Evolutionary conservation across 2,329 filamentous ascomycete genomes (phyloP), one percentile per base, ranked within the genome.

Genomic region (Penicillium sp.): DNA sequence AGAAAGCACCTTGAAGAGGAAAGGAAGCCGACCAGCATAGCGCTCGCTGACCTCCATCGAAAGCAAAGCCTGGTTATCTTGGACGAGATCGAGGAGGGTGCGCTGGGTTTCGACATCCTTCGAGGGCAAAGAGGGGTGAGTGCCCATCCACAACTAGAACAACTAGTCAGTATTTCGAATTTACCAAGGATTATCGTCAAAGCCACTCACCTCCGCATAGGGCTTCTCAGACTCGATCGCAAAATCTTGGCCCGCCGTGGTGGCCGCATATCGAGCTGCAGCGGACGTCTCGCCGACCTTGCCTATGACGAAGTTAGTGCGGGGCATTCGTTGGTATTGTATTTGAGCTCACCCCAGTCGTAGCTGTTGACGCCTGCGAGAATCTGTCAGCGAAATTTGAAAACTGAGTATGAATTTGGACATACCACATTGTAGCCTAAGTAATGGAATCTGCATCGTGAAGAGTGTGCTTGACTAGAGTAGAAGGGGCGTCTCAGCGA

Each of bases 1-100:
- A 31, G 92, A 96, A 27, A 99, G 84, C 19, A 99, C 93, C 78
- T 99, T 99, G 87, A 99, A 96, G 55, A 99, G 84, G 75, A 98
- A 99, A 0, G 95, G 95, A 1, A 99, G 84, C 75, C 91, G 96
- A 65, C 86, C 81, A 59, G 86, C 88, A 73, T 93, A 98, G 70
- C 85, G 87, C 60, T 89, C 82, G 45, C 84, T 83, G 57, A 98
- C 85, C 14, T 90, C 84, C 1, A 81, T 74, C 0, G 90, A 91
- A 64, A 99, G 84, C 50, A 99, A 84, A 22, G 88, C 86, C 69
- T 91, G 84, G 78, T 98, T 97, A 66, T 93, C 90, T 71, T 91
- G 82, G 52, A 97, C 88, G 46, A 98, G 83, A 59, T 97, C 92
- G 63, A 96, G 86, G 11, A 99, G 85, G 2, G 90, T 89, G 53